Evolutionary conservation across 176 grass and related monocot species (phyloP).

Genomic region (Themeda triandra): DNA sequence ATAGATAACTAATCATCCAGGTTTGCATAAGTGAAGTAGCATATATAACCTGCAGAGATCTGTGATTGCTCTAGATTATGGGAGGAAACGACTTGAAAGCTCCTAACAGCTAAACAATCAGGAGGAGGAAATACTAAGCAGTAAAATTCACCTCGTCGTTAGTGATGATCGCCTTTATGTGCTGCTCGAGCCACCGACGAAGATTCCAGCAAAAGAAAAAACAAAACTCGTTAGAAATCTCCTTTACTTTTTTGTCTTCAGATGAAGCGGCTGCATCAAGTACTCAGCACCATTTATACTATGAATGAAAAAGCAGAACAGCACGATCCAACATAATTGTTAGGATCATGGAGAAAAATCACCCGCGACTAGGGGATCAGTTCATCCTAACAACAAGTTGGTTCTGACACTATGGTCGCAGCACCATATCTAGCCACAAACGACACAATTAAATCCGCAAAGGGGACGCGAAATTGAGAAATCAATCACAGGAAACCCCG

Average conservation of each 20-base stretch:
- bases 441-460: neutral
- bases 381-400: neutral
- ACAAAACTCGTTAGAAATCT: constrained; percentile 17
- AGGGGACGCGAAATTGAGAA: neutral
- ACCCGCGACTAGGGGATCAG: neutral
- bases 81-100: neutral
- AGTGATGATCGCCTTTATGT: constrained; percentile 99
- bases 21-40: neutral
- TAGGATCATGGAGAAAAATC: neutral
- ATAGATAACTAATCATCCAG: neutral
- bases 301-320: constrained; percentile 4
- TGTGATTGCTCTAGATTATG: neutral
- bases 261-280: neutral
- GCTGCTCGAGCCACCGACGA: constrained; percentile 49
- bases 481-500: constrained; percentile 1
- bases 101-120: neutral
- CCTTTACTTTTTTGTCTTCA: neutral
- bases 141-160: constrained; percentile 76
- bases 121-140: neutral
- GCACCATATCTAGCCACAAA: neutral
- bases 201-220: constrained; percentile 30
- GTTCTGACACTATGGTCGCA: neutral
- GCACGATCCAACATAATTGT: neutral
- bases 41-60: neutral
- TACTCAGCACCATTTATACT: neutral